A percentile compares a stretch with the other conserved stretches of the same genome.
phyloP scores from a whole-genome alignment of 106 monocot species.

The Apostasia shenzhenica region DNA sequence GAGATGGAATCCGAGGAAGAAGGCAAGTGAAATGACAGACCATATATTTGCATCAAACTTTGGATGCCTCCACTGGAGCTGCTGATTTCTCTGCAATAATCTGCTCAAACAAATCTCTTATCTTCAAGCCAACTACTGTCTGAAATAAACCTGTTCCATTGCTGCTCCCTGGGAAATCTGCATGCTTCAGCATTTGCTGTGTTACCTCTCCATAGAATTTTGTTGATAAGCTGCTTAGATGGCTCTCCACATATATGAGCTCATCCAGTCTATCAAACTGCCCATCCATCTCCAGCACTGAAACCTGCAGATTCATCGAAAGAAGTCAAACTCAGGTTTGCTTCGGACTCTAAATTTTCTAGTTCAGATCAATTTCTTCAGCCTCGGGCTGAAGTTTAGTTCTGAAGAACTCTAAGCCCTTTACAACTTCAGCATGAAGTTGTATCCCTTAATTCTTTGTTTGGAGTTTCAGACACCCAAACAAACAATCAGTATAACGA shows the following conservation, averaged over 20 bases:
- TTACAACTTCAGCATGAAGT: no score
- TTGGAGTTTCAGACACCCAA: no score
- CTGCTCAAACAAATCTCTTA: conserved; percentile 87
- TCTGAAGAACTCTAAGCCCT: no score
- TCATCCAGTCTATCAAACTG: conserved; percentile 96
- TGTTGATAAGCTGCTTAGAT: conserved; percentile 86
- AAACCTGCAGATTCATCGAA: conserved; percentile 41
- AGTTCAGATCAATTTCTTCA: no score
- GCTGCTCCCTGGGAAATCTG: conserved; percentile 93
- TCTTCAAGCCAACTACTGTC: conserved; percentile 85
- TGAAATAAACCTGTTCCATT: conserved; percentile 98
- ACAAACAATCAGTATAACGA: no score
- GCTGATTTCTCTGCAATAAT: conserved; percentile 44
- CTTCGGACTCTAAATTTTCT: no score
- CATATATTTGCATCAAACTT: conserved; percentile 24
- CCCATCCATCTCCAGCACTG: conserved; percentile 95
- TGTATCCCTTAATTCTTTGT: no score
- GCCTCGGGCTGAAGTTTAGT: no score
- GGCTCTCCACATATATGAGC: conserved; percentile 95
- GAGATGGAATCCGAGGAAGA: no score
- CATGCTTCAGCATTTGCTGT: conserved; percentile 91
- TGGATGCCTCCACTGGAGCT: conserved; percentile 49
- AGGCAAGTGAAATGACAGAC: no score
- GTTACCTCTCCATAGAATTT: conserved; percentile 98
- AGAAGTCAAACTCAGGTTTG: neutral